Evolutionary conservation across 257 asterid species (phyloP), one percentile per base, ranked within the genome.

Genomic region (Apocynum venetum): DNA sequence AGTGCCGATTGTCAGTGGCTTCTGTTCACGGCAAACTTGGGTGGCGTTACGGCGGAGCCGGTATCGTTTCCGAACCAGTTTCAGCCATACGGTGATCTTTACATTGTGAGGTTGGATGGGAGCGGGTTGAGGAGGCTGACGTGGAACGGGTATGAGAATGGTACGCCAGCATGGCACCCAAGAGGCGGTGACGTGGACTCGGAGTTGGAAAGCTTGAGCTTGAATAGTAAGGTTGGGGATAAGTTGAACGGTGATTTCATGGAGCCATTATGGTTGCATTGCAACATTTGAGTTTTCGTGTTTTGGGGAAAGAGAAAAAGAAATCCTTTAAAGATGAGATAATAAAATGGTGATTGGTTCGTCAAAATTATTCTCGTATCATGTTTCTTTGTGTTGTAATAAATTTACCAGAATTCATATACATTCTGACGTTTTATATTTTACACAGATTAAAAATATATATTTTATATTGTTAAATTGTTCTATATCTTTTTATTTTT

Each of bases 1-100:
- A 91, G 97, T 71, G 85, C 78, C 17, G 92, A 94, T 38, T 81
- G 91, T 35, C 92, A 89, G 84, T 94, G 97, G 98, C 79, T 94
- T 76, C 76, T 89, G 20, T 92, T 94, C 81, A 59, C 97, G 12
- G 87, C 91, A 0, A 94, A 91, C 76, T 82, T 94, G 86, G 90
- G 86, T 4, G 96, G 92, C 31, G 87, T 92, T 63, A 92, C 92
- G 75, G 90, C 84, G 14, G 97, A 92, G 80, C 92, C 96, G 25
- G 93, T 89, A 83, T 71, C 93, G 25, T 41, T 91, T 20, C 97
- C 97, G 7, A 91, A 94, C 81, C 98, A 94, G 36, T 94, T 77
- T 83, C 96, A 94, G 86, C 97, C 98, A 3, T 92, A 89, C 9
- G 97, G 97, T 41, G 98, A 94, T 4, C 72, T 94, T 79, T 87